phyloP scores from a whole-genome alignment of 2,329 filamentous ascomycete species.

The Microdochium paspali region DNA sequence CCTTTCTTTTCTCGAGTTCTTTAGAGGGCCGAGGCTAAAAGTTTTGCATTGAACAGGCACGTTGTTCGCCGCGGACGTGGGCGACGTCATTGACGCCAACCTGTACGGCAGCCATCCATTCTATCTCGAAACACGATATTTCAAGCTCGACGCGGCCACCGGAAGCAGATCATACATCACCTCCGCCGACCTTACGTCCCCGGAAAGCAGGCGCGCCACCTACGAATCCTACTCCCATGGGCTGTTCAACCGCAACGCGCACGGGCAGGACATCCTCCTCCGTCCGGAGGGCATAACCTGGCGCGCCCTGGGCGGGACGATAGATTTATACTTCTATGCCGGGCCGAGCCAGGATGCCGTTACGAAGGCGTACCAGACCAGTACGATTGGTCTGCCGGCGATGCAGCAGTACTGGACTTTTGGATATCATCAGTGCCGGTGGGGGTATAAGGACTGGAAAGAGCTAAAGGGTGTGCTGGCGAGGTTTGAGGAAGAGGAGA shows the following conservation, averaged over 20 bases:
- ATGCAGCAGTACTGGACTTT: slow-evolving; percentile 78
- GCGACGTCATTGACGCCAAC: slow-evolving; percentile 56
- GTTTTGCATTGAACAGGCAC: slow-evolving; percentile 21
- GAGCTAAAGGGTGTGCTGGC: slow-evolving; percentile 56
- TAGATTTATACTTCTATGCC: slow-evolving; percentile 73
- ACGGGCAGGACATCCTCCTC: slow-evolving; percentile 65
- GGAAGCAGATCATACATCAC: slow-evolving; percentile 42
- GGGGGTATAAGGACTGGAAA: slow-evolving; percentile 71
- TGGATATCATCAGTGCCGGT: slow-evolving; percentile 76
- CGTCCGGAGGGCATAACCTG: slow-evolving; percentile 57
- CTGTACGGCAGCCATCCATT: slow-evolving; percentile 71
- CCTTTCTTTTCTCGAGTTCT: not conserved
- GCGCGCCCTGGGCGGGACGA: slow-evolving; percentile 64
- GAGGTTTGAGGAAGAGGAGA: slow-evolving; percentile 53
- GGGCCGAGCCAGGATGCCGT: slow-evolving; percentile 62
- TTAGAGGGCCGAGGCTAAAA: not conserved
- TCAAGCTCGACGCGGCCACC: slow-evolving; percentile 37
- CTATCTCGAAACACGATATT: slow-evolving; percentile 74
- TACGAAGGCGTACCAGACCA: slow-evolving; percentile 60
- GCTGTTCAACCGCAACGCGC: slow-evolving; percentile 67
- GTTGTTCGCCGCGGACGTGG: slow-evolving; percentile 56
- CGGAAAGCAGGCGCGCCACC: slow-evolving; percentile 30
- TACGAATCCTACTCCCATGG: slow-evolving; percentile 67
- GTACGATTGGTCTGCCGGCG: slow-evolving; percentile 59
- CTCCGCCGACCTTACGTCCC: slow-evolving; percentile 36